Percentiles rank a stretch among this genome's conserved stretches.
Evolutionary conservation across 1,284 basidiomycete species (phyloP).

Genomic region (Macrocybe sp.): DNA sequence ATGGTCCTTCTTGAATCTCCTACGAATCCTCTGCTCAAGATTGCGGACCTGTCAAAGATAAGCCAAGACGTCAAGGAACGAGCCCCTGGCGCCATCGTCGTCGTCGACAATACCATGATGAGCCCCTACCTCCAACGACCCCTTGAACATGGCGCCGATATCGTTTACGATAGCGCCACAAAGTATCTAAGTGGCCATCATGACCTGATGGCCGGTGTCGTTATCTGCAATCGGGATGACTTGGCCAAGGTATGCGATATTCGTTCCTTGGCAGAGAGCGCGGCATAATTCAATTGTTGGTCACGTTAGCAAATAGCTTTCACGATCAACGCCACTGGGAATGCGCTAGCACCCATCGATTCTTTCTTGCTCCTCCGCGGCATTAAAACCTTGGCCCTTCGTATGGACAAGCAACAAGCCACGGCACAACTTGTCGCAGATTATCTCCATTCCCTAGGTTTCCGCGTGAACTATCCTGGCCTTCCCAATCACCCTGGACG

Average conservation of each 20-base stretch:
- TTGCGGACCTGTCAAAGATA: constrained; percentile 86
- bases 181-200: constrained; percentile 99
- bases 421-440: constrained; percentile 83
- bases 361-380: constrained; percentile 95
- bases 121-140: constrained; percentile 97
- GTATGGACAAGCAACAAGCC: constrained; percentile 93
- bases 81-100: constrained; percentile 79
- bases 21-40: constrained; percentile 96
- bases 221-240: constrained; percentile 90
- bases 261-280: constrained; percentile 6
- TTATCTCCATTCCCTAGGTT: constrained; percentile 85
- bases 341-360: constrained; percentile 93
- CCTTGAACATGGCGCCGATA: constrained; percentile 92
- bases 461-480: constrained; percentile 93
- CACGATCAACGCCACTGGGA: constrained; percentile 96
- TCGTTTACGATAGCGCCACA: constrained; percentile 97
- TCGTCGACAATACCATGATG: constrained; percentile 99
- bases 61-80: constrained; percentile 77
- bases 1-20: constrained; percentile 98
- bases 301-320: constrained; percentile 75
- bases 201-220: constrained; percentile 97
- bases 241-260: constrained; percentile 65
- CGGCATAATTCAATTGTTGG: not conserved
- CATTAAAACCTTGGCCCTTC: constrained; percentile 94
- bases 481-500: constrained; percentile 80